phyloP scores from a whole-genome alignment of 805 yeast species.

The Schwanniomyces pseudopolymorphus region DNA sequence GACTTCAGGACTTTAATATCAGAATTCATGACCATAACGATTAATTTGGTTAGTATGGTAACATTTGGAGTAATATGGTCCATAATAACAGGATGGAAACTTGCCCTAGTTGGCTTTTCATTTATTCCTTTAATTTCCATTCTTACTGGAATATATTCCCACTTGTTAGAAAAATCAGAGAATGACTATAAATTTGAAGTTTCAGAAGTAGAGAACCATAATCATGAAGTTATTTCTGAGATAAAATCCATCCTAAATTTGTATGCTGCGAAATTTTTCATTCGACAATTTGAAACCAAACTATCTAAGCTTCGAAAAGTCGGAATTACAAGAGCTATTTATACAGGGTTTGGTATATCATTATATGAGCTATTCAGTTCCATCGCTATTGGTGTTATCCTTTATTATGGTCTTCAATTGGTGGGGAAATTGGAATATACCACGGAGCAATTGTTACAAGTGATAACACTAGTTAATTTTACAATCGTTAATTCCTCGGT shows the following conservation, averaged over 20 bases:
- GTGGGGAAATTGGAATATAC: constrained; percentile 59
- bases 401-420: constrained; percentile 78
- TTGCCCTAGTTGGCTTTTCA: constrained; percentile 79
- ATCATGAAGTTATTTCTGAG: constrained; percentile 55
- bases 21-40: constrained; percentile 54
- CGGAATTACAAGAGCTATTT: constrained; percentile 55
- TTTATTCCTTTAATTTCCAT: constrained; percentile 64
- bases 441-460: constrained; percentile 59
- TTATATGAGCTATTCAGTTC: constrained; percentile 52
- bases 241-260: constrained; percentile 64
- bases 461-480: constrained; percentile 70
- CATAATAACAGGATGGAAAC: constrained; percentile 75
- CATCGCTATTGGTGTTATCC: constrained; percentile 66
- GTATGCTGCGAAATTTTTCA: constrained; percentile 52
- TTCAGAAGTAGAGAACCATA: constrained; percentile 51
- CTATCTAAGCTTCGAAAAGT: constrained; percentile 29
- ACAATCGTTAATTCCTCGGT: constrained; percentile 65
- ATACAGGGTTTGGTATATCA: constrained; percentile 69
- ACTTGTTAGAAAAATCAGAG: constrained; percentile 54
- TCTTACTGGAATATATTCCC: constrained; percentile 53
- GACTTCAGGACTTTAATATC: constrained; percentile 68
- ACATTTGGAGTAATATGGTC: constrained; percentile 76
- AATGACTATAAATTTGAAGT: constrained; percentile 55
- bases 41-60: constrained; percentile 55
- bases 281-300: constrained; percentile 27